phyloP scores from a whole-genome alignment of 2,329 filamentous ascomycete genomes.

The Colletotrichum chrysophilum region DNA sequence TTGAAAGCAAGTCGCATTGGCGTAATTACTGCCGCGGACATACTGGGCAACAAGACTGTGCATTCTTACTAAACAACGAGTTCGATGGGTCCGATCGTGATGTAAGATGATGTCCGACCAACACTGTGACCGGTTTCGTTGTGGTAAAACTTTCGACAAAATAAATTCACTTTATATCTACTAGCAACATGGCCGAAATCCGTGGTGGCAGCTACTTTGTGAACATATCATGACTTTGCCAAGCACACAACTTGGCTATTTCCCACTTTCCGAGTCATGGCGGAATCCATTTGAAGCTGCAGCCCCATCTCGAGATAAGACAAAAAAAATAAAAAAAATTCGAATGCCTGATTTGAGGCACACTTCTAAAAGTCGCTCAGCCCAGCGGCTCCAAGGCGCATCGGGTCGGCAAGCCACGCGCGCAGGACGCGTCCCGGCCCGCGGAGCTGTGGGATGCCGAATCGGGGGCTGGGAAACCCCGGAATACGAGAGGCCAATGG shows the following conservation, averaged over 20 bases:
- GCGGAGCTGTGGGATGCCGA: conserved; percentile 20
- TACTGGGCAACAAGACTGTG: no score
- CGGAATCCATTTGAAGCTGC: background rate
- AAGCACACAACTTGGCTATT: rapidly evolving
- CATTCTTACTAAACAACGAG: no score
- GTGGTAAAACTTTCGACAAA: no score
- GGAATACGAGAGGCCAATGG: background rate
- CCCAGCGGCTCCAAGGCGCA: background rate
- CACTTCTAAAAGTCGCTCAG: background rate
- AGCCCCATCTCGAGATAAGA: background rate
- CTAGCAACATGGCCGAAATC: rapidly evolving
- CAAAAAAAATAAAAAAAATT: no score
- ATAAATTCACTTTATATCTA: no score
- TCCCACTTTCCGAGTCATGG: background rate
- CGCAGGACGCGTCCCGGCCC: background rate
- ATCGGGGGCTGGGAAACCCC: conserved; percentile 27
- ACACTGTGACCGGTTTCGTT: no score
- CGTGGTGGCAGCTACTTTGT: rapidly evolving
- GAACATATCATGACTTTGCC: rapidly evolving
- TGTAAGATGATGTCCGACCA: no score
- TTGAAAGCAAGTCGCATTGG: no score
- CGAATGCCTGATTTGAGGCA: background rate
- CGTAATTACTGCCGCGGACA: no score
- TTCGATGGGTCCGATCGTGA: no score
- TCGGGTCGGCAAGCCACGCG: background rate